Base-by-base conservation (phyloP, 2,329 filamentous ascomycete genomes). In the Leptographium lundbergii region DNA sequence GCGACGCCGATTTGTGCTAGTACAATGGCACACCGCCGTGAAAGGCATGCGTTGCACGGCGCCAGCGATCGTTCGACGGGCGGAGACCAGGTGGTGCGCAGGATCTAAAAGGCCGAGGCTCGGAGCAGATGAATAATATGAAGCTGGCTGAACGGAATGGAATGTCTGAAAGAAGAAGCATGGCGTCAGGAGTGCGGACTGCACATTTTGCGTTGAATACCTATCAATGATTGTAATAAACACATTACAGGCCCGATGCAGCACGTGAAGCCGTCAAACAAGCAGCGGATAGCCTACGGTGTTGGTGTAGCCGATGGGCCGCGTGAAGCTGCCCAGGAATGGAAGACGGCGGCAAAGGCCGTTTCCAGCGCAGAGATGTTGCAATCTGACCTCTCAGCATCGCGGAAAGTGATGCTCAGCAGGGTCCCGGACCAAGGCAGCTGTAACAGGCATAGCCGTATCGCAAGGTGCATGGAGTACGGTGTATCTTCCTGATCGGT, bases 301-400 rank as follows among this genome's bases (percentile, higher is more conserved):
- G 1, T 63, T 62, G 65, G 81, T 82, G 69, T 85, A 79, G 0
- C 83, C 82, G 13, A 86, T 68, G n/a, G 86, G 57, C 75, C 81
- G 58, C 80, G 69, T 67, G n/a, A n/a, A n/a, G n/a, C n/a, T n/a
- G n/a, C n/a, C n/a, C n/a, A n/a, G n/a, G n/a, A n/a, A n/a, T n/a
- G n/a, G n/a, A n/a, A n/a, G n/a, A 85, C 74, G 27, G 65, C 65
- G 54, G 77, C 74, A 61, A 83, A 82, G 6, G 75, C 54, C 39
- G 36, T 57, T 53, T 27, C 62, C n/a, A 10, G 5, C 10, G 29
- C 42, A 61, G n/a, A n/a, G n/a, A n/a, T n/a, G 55, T 19, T 11
- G 29, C 36, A 59, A 54, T n/a, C 79, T 74, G 48, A 78, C 69
- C 68, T 86, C 82, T 47, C 74, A 72, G 34, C 76, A 77, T 32